Conservation (phyloP, 2,329 filamentous ascomycete genomes). For the Huntiella savannae region DNA sequence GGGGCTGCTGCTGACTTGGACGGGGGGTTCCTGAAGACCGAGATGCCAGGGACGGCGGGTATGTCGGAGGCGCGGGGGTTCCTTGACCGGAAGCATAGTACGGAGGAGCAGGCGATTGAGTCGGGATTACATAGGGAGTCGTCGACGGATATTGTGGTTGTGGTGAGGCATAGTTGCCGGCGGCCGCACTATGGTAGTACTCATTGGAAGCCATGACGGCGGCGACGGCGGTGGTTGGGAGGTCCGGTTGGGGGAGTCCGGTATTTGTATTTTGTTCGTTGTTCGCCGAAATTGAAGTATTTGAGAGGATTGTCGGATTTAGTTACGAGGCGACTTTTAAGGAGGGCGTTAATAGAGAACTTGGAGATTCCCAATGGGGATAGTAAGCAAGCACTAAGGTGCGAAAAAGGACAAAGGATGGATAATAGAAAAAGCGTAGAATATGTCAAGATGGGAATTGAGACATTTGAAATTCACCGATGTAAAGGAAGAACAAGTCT, state of each 20-base stretch:
- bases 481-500: too few relatives aligned
- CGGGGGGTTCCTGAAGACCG: slow-evolving; percentile 13
- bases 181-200: slow-evolving; percentile 10
- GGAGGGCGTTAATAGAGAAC: too few relatives aligned
- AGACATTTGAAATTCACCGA: too few relatives aligned
- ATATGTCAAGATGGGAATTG: too few relatives aligned
- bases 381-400: too few relatives aligned
- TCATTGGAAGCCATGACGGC: slow-evolving; percentile 11
- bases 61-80: slow-evolving; percentile 5
- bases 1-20: slow-evolving; percentile 8
- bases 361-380: too few relatives aligned
- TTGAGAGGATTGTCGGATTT: too few relatives aligned
- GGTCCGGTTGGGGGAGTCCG: neutral
- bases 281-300: neutral
- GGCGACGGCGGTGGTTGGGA: neutral
- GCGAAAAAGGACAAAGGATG: too few relatives aligned
- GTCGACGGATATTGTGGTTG: slow-evolving; percentile 5
- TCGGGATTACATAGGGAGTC: slow-evolving; percentile 1
- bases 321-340: too few relatives aligned
- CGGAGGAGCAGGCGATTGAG: slow-evolving; percentile 6
- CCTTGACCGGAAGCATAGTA: slow-evolving; percentile 10
- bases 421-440: too few relatives aligned
- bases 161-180: slow-evolving; percentile 2
- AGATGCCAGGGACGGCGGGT: slow-evolving; percentile 13
- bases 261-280: neutral